Conservation (phyloP, 345 rosid genomes). For the Corymbia maculata region DNA sequence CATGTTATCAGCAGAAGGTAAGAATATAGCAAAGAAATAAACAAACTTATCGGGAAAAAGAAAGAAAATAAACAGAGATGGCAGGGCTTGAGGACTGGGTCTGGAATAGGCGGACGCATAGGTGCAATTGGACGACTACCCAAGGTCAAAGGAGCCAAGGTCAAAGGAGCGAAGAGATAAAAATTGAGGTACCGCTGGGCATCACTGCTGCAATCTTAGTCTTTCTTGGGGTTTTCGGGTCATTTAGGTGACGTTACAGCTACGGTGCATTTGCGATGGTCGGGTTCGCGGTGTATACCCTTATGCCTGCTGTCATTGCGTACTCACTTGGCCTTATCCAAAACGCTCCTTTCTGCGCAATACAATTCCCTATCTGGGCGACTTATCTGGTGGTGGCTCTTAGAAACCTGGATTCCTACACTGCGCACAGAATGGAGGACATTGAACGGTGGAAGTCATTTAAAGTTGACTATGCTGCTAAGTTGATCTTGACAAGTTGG, state of each 20-base stretch:
- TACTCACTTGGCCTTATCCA: too few species aligned
- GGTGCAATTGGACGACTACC: fast-evolving
- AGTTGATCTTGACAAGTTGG: fast-evolving
- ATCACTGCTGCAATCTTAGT: not conserved
- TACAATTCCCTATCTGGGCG: too few species aligned
- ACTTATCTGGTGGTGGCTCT: too few species aligned
- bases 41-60: too few species aligned
- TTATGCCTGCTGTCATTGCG: too few species aligned
- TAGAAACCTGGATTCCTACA: fast-evolving
- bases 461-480: fast-evolving
- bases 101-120: too few species aligned
- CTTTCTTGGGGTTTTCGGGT: not conserved
- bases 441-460: not conserved
- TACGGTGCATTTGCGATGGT: too few species aligned
- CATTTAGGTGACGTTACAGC: too few species aligned
- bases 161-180: not conserved
- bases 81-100: not conserved
- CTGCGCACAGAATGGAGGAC: not conserved
- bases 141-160: fast-evolving
- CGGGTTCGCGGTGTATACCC: fast-evolving
- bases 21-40: not conserved
- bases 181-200: not conserved
- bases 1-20: not conserved
- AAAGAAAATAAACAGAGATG: not conserved
- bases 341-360: too few species aligned